Conservation (phyloP, 768 basidiomycete species). For the Boletus barrowsii region DNA sequence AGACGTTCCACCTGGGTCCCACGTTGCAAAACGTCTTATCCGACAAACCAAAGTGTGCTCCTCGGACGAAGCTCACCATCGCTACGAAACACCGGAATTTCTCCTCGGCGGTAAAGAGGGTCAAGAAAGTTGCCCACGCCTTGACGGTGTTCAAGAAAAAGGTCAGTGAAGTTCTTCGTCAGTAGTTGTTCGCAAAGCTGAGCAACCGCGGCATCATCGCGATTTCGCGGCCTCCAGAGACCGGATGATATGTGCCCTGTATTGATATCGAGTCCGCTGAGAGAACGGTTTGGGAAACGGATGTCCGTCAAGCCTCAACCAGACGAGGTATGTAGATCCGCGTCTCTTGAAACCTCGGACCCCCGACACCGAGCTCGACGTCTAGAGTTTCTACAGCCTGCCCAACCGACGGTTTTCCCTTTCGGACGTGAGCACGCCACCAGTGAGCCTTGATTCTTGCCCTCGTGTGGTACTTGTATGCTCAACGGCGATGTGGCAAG, state of each 20-base stretch:
- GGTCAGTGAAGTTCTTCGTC: slow-evolving; percentile 4
- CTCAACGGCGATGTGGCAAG: background rate
- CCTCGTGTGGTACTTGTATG: background rate
- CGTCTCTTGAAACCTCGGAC: background rate
- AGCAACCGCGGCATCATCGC: background rate
- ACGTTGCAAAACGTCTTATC: slow-evolving; percentile 3
- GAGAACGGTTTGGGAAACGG: slow-evolving; percentile 30
- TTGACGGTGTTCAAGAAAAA: slow-evolving; percentile 26
- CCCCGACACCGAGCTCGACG: background rate
- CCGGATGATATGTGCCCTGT: slow-evolving; percentile 25
- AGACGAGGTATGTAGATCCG: slow-evolving; percentile 23
- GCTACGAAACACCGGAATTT: slow-evolving; percentile 14
- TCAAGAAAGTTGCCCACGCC: slow-evolving; percentile 20
- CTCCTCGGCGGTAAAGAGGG: slow-evolving; percentile 19
- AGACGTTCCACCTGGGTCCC: slow-evolving; percentile 21
- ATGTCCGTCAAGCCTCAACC: slow-evolving; percentile 24
- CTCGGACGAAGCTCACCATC: slow-evolving; percentile 5
- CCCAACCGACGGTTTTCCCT: slow-evolving; percentile 32
- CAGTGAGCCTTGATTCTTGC: slow-evolving; percentile 10
- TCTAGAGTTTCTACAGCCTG: slow-evolving; percentile 26
- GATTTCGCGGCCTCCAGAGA: slow-evolving; percentile 5
- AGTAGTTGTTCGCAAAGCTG: background rate
- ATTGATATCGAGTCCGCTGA: slow-evolving; percentile 23
- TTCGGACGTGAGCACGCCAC: slow-evolving; percentile 15
- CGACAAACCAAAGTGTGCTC: slow-evolving; percentile 1